Evolutionary conservation across 108 stramenopile species (phyloP), one percentile per base, ranked within the genome.

Genomic region (Skeletonema tropicum): DNA sequence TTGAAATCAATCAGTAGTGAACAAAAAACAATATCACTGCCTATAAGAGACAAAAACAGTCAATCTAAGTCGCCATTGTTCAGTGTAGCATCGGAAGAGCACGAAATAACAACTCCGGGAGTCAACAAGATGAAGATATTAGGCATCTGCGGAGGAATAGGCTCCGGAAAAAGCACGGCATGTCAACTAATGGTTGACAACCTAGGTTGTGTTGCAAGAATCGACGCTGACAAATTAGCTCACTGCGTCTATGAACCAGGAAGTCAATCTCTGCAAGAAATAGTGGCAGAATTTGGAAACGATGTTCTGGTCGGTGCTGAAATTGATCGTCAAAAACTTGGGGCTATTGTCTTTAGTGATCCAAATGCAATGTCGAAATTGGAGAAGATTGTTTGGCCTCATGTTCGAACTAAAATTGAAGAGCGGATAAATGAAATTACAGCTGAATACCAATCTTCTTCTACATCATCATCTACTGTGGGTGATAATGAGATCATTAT

Each of bases 301-400:
- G 86, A 83, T 8, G 80, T 93, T 66, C 63, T 90, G 2, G 25
- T 58, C 67, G 35, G 79, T 69, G 62, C 73, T 68, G 59, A 69
- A 8, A 87, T 87, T 68, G 86, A 87, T 70, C 48, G 93, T 21
- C 87, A 86, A 69, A 82, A 86, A 55, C 66, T 94, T 55, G 93
- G 93, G 6, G 65, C 80, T 7, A 92, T 94, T 73, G 90, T 94
- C 9, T 94, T 94, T 83, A 65, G 80, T 15, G 89, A 93, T 71
- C 63, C 75, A 13, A 64, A 59, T 10, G 79, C 77, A 14, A 90
- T 90, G 90, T 75, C 86, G 70, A 83, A 77, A 72, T 72, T 94
- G 61, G 94, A 94, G 79, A 58, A 46, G 8, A 88, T 90, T 31
- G 94, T 94, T 3, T 94, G 94, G 94, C 94, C 94, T 6, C 88